Percentiles rank a stretch among this genome's conserved stretches.
phyloP scores from a whole-genome alignment of 2,329 filamentous ascomycete genomes.

The Gnomoniopsis smithogilvyi region DNA sequence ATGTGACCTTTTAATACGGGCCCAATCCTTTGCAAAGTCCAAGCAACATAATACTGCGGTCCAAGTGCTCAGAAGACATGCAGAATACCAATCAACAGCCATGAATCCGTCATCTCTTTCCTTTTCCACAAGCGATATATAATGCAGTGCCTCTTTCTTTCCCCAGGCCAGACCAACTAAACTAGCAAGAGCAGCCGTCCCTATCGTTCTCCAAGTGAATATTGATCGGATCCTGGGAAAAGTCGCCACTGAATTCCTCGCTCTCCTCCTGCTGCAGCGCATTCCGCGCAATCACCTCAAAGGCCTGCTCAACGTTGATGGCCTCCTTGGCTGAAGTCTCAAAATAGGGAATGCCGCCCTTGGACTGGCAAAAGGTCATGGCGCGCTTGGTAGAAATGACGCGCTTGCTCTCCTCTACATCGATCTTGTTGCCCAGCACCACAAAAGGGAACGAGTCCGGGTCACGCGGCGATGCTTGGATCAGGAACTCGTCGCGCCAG shows the following conservation, averaged over 20 bases:
- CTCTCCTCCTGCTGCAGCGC: slow-evolving; percentile 95
- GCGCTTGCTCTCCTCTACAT: slow-evolving; percentile 95
- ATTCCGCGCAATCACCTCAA: slow-evolving; percentile 90
- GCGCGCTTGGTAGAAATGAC: slow-evolving; percentile 95
- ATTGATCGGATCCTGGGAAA: slow-evolving; percentile 88
- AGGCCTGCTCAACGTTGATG: slow-evolving; percentile 87
- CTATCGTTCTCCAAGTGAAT: slow-evolving; percentile 94
- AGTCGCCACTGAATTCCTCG: slow-evolving; percentile 95
- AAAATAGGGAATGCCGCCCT: slow-evolving; percentile 97
- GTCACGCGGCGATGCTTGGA: slow-evolving; percentile 93
- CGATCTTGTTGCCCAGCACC: slow-evolving; percentile 98
- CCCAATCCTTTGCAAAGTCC: too few relatives aligned
- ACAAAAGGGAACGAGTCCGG: slow-evolving; percentile 98
- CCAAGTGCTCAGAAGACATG: too few relatives aligned
- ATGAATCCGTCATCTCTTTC: too few relatives aligned
- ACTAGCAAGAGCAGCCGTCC: slow-evolving; percentile 88
- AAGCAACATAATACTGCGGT: too few relatives aligned
- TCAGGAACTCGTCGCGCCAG: slow-evolving; percentile 97
- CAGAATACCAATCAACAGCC: background rate
- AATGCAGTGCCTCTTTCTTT: background rate
- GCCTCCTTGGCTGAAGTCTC: slow-evolving; percentile 99
- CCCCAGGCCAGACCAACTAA: slow-evolving; percentile 27
- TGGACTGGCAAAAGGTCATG: slow-evolving; percentile 96
- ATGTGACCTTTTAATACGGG: background rate
- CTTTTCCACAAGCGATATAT: background rate